Conservation (phyloP, 306 rosid species). For the Sophora flavescens region DNA sequence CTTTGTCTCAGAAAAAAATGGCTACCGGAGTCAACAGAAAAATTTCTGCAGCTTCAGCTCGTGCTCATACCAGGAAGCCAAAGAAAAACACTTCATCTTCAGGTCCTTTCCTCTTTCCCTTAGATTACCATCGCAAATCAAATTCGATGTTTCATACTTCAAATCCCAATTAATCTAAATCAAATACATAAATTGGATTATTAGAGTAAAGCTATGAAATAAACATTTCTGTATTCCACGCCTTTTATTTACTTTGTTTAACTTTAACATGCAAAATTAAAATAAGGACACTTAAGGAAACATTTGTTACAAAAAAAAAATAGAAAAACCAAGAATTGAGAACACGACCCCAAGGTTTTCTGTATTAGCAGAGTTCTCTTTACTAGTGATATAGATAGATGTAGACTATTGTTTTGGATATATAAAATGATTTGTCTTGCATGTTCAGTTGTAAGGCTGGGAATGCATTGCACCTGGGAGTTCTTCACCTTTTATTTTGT, state of each 20-base stretch:
- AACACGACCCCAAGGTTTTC: not conserved
- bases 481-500: not conserved
- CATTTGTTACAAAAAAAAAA: not conserved
- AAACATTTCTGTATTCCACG: not conserved
- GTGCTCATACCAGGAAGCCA: slow-evolving; percentile 76
- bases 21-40: slow-evolving; percentile 68
- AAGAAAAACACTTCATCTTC: slow-evolving; percentile 59
- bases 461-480: not conserved
- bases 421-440: not conserved
- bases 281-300: not conserved
- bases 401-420: slow-evolving; percentile 1
- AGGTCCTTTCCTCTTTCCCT: slow-evolving; percentile 47
- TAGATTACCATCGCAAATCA: not conserved
- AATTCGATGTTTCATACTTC: not conserved
- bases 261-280: not conserved
- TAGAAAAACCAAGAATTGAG: too few relatives aligned
- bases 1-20: slow-evolving; percentile 50
- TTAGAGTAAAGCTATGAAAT: slow-evolving; percentile 1
- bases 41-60: slow-evolving; percentile 83
- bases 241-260: not conserved
- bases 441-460: not conserved
- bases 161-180: not conserved
- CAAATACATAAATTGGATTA: too few relatives aligned
- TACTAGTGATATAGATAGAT: not conserved
- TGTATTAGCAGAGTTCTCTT: not conserved